A percentile compares a stretch with the other conserved stretches of the same genome.
These are phyloP conservation scores for Leucogyrophana mollusca DNA, from an alignment of 768 basidiomycete genomes.

Conservation along the genomic window DNA sequence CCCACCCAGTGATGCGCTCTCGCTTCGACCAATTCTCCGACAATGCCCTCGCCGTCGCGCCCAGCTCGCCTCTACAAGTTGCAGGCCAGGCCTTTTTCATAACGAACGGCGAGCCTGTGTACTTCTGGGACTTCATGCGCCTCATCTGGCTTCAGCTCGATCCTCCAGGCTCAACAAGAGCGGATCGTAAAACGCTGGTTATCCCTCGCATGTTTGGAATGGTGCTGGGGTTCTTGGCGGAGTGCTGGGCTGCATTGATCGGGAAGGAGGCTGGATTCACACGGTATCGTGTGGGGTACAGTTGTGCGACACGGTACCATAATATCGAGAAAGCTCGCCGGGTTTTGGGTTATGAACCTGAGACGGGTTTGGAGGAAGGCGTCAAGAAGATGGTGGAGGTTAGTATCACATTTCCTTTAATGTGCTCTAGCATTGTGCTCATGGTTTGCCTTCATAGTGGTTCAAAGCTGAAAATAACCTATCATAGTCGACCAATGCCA, in stretches of 20 bases:
- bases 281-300: constrained; percentile 77
- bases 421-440: background rate
- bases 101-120: constrained; percentile 93
- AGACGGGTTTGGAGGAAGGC: constrained; percentile 87
- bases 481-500: constrained; percentile 4
- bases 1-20: constrained; percentile 64
- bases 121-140: constrained; percentile 94
- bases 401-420: constrained; percentile 22
- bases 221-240: constrained; percentile 66
- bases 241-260: constrained; percentile 68
- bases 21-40: constrained; percentile 81
- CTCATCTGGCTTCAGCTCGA: constrained; percentile 75
- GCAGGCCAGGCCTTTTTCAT: constrained; percentile 96
- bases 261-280: constrained; percentile 88
- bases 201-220: constrained; percentile 69
- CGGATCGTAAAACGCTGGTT: constrained; percentile 36
- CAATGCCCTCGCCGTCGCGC: constrained; percentile 48
- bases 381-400: constrained; percentile 77
- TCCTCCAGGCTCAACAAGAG: constrained; percentile 35
- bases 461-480: constrained; percentile 30
- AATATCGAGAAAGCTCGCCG: constrained; percentile 93
- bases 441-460: constrained; percentile 12
- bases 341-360: constrained; percentile 90
- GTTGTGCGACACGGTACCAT: constrained; percentile 79
- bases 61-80: constrained; percentile 65